These are phyloP conservation scores for Zygnema cylindricum DNA, from an alignment of 139 green algal genomes.

Conservation along the genomic window DNA sequence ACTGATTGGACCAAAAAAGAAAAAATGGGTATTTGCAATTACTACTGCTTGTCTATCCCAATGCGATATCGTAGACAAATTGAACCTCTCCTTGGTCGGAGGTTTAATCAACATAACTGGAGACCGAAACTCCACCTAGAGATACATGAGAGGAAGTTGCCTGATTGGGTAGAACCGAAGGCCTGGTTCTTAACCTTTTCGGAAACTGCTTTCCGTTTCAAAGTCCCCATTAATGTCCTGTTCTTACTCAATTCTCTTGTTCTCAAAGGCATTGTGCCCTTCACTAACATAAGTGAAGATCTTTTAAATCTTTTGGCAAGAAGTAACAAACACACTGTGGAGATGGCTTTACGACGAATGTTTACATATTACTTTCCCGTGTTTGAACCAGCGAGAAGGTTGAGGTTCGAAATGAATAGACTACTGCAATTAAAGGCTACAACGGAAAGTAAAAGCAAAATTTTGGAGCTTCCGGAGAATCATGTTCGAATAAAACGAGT, in stretches of 20 bases:
- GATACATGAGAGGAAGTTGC: no score
- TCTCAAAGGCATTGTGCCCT: neutral
- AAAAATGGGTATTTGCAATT: neutral
- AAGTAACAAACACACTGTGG: neutral
- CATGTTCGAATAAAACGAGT: constrained; percentile 17
- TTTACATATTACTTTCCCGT: neutral
- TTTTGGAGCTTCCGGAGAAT: constrained; percentile 15
- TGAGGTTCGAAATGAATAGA: neutral
- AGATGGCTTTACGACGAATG: neutral
- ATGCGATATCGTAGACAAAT: no score
- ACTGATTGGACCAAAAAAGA: neutral
- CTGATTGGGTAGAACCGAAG: neutral
- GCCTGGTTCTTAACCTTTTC: neutral
- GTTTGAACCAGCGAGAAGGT: neutral
- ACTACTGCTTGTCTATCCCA: no score
- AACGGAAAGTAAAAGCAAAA: no score
- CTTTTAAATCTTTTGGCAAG: neutral
- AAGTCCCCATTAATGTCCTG: neutral
- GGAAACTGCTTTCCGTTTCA: neutral
- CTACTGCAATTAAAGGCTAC: neutral
- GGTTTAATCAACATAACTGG: no score
- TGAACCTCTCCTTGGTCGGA: no score
- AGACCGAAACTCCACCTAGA: no score
- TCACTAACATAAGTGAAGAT: neutral
- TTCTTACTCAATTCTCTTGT: neutral